Evolutionary conservation across 495 filamentous ascomycete genomes (phyloP).

Genomic region (Podospora sp.): DNA sequence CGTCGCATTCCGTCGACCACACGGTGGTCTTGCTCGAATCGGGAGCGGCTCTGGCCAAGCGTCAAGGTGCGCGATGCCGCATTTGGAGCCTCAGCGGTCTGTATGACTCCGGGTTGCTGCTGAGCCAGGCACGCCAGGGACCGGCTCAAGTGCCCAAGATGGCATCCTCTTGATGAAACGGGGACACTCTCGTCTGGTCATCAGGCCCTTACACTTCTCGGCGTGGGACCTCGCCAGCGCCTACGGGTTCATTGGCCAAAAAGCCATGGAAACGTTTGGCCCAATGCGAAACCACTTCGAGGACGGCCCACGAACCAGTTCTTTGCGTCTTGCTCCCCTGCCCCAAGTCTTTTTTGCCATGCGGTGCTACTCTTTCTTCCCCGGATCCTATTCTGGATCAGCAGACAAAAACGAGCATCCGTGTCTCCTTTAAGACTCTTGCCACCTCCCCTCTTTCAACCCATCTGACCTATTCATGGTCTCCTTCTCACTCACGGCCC

Average conservation of each 20-base stretch:
- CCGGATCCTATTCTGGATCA: constrained; percentile 20
- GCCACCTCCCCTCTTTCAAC: constrained; percentile 12
- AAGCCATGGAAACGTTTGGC: constrained; percentile 30
- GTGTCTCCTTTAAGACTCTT: constrained; percentile 8
- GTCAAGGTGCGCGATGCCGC: constrained; percentile 10
- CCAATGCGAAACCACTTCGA: constrained; percentile 38
- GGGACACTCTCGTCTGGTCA: constrained; percentile 11
- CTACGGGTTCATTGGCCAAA: constrained; percentile 41
- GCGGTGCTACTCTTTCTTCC: constrained; percentile 8
- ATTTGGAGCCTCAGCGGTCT: constrained; percentile 12
- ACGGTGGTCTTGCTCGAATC: constrained; percentile 13
- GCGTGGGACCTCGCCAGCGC: constrained; percentile 30
- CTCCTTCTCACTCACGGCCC: constrained; percentile 13
- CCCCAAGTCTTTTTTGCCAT: constrained; percentile 2
- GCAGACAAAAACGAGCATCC: constrained; percentile 10
- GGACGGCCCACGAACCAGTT: constrained; percentile 28
- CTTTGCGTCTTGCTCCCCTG: constrained; percentile 24
- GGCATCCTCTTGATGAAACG: constrained; percentile 22
- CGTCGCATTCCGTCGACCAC: constrained; percentile 15
- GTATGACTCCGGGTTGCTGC: background rate
- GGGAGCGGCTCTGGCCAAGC: constrained; percentile 9
- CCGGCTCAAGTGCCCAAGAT: background rate
- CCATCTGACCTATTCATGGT: constrained; percentile 18
- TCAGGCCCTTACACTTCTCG: constrained; percentile 4
- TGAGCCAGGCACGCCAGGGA: background rate